These are phyloP conservation scores for Dictyostelium capitatum DNA, from an alignment of 78 protist species.

Conservation along the genomic window DNA sequence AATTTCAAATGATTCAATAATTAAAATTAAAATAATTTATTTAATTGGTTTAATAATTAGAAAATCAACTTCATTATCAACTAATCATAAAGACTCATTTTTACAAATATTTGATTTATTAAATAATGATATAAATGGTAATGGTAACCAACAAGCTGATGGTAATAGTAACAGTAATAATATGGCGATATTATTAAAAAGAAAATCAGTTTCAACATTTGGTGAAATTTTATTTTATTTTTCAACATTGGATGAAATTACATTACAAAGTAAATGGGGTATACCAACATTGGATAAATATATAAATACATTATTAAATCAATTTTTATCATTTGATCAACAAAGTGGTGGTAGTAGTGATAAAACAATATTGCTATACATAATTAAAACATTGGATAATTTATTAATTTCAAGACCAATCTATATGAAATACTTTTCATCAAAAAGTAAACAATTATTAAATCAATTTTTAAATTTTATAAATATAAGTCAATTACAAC, in stretches of 20 bases:
- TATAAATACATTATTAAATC: background rate
- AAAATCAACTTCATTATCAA: background rate
- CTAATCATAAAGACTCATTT: background rate
- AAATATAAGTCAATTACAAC: background rate
- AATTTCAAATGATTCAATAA: constrained; percentile 6
- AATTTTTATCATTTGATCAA: background rate
- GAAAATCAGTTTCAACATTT: background rate
- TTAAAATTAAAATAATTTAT: background rate
- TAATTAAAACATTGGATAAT: constrained; percentile 11
- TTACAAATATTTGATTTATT: background rate
- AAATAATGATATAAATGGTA: background rate
- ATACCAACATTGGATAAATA: background rate
- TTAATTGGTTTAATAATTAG: background rate
- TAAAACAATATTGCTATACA: background rate
- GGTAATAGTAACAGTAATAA: background rate
- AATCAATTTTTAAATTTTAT: constrained; percentile 10
- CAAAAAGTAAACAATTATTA: background rate
- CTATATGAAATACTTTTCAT: background rate
- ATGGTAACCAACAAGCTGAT: background rate
- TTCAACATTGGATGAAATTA: constrained; percentile 17
- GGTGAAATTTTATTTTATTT: constrained; percentile 11
- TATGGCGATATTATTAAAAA: background rate
- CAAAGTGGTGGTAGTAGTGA: background rate
- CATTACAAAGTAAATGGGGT: background rate
- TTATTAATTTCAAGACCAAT: background rate